Percentiles rank a stretch among this genome's conserved stretches.
phyloP scores from a whole-genome alignment of 306 rosid species.

The Inga oerstediana region DNA sequence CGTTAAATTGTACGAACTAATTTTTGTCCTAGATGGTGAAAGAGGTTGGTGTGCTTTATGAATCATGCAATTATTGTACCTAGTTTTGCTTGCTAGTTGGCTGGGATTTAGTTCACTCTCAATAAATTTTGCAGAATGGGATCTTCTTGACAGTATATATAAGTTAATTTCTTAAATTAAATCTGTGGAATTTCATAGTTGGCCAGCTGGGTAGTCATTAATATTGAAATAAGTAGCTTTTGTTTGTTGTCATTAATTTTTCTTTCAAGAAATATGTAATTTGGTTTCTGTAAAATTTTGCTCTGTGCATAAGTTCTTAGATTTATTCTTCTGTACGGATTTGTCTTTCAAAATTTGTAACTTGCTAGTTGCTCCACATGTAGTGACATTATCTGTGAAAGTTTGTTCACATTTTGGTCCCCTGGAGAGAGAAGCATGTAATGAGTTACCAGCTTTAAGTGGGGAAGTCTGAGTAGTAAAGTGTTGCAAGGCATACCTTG shows the following conservation, averaged over 20 bases:
- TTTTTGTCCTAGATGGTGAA: not conserved
- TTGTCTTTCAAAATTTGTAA: not conserved
- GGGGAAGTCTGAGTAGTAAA: not conserved
- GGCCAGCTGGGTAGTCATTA: not conserved
- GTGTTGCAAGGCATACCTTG: no score
- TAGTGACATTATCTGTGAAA: not conserved
- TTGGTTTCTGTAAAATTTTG: not conserved
- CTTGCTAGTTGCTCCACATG: not conserved
- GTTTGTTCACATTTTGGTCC: not conserved
- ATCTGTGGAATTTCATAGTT: not conserved
- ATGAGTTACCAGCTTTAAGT: not conserved
- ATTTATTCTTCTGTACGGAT: not conserved
- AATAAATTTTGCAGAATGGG: conserved; percentile 7
- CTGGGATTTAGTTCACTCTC: not conserved
- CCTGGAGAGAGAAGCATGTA: no score
- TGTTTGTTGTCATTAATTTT: not conserved
- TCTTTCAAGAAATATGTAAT: not conserved
- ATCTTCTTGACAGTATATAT: not conserved
- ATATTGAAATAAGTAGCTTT: not conserved
- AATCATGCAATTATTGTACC: conserved; percentile 2
- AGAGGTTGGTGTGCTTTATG: not conserved
- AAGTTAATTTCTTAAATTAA: not conserved
- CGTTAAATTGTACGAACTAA: not conserved
- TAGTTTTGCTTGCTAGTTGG: conserved; percentile 2
- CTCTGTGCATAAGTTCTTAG: not conserved